Evolutionary conservation across 371 early-diverging fungal genomes (phyloP).

Genomic region (Nematocida sp.): DNA sequence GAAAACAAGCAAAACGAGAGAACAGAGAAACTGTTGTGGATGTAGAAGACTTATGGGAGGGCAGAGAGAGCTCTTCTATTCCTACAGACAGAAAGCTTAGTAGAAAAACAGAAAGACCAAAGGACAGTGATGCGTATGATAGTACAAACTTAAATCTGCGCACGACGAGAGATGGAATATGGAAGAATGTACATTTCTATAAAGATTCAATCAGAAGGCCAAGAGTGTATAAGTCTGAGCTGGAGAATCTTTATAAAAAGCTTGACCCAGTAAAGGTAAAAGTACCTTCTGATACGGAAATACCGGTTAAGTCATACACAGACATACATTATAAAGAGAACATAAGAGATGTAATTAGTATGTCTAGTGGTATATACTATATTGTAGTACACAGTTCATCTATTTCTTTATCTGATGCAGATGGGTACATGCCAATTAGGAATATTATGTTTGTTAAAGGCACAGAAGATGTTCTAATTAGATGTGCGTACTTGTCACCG

Average conservation of each 20-base stretch:
- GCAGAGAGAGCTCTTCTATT: conserved; percentile 7
- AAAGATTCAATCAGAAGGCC: conserved; percentile 42
- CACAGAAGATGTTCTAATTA: conserved; percentile 38
- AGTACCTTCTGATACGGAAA: conserved; percentile 32
- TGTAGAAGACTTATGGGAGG: conserved; percentile 50
- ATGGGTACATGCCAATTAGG: conserved; percentile 30
- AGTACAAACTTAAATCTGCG: neutral
- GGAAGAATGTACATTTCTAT: conserved; percentile 55
- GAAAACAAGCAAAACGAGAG: neutral
- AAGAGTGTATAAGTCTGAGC: conserved; percentile 24
- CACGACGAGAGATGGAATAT: conserved; percentile 38
- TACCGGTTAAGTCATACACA: conserved; percentile 21
- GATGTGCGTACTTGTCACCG: conserved; percentile 40
- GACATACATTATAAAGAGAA: conserved; percentile 26
- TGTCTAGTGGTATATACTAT: conserved; percentile 21
- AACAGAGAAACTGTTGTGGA: conserved; percentile 21
- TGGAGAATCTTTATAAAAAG: conserved; percentile 31
- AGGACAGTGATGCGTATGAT: conserved; percentile 21
- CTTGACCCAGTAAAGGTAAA: conserved; percentile 35
- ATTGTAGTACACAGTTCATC: conserved; percentile 47
- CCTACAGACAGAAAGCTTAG: conserved; percentile 31
- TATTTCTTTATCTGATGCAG: conserved; percentile 23
- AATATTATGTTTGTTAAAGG: conserved; percentile 3
- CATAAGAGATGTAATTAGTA: conserved; percentile 17
- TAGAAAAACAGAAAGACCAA: conserved; percentile 42